Evolutionary conservation across 1,284 basidiomycete genomes (phyloP), one percentile per base, ranked within the genome.

Genomic region (Marasmius sp.): DNA sequence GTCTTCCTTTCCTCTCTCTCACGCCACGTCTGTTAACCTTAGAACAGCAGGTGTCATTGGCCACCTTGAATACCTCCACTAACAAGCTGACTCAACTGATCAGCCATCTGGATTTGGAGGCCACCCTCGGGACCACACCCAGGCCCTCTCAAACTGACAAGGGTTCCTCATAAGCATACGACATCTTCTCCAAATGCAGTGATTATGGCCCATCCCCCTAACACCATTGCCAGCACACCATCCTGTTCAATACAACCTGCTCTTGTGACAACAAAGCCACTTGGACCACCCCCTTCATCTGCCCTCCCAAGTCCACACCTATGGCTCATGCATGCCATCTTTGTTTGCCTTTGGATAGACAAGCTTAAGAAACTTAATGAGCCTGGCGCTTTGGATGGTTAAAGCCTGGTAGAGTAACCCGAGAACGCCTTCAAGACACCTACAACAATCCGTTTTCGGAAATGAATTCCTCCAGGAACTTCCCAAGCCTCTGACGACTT

Each of bases 391-490:
- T 86, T 86, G 0, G 85, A 91, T 67, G 76, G 91, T 4, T 78
- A 75, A 6, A 93, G 91, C 72, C 95, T 95, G 69, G 86, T 95
- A 3, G 91, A 93, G 71, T 88, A 92, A 71, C 75, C 92, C 11
- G 91, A 92, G 74, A 86, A 81, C 56, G 91, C 91, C 0, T 93
- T 93, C 78, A 81, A 83, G 61, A 90, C 89, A 0, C 90, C 91
- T 0, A 84, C 86, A 16, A 86, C 74, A 74, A 1, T 82, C 81
- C 61, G 80, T 77, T 45, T 77, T 86, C 45, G 70, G n/a, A 37
- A 41, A 71, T 41, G 68, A 68, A 2, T 62, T 75, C 10, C 66
- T 77, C 38, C 55, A 61, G 1, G 68, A 71, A 47, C 38, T 43
- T 39, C 37, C 20, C 39, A 49, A 18, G 11, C 57, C 47, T 49